Evolutionary conservation across 257 asterid species (phyloP).

Genomic region (Mentha longifolia): DNA sequence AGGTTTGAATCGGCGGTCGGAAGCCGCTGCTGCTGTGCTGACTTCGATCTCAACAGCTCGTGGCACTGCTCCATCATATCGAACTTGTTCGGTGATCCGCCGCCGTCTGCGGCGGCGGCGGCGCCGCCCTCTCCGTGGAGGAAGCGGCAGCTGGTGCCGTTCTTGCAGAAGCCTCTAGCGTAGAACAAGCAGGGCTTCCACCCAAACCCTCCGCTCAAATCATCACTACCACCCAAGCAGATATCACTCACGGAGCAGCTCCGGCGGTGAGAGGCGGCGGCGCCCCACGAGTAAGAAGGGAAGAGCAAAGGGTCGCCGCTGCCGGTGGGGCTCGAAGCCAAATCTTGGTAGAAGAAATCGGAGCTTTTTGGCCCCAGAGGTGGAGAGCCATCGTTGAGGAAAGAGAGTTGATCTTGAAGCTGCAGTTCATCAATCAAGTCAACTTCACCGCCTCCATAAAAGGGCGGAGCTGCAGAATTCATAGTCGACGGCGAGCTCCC

Average conservation of each 20-base stretch:
- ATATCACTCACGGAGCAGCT: constrained; percentile 71
- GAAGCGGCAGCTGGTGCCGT: constrained; percentile 67
- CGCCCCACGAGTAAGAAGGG: constrained; percentile 46
- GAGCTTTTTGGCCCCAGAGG: constrained; percentile 45
- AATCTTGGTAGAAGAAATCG: constrained; percentile 49
- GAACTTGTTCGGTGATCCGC: constrained; percentile 53
- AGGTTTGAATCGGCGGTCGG: constrained; percentile 39
- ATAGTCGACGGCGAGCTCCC: constrained; percentile 42
- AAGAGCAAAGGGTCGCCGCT: constrained; percentile 36
- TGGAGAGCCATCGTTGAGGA: constrained; percentile 59
- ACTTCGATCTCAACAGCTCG: constrained; percentile 57
- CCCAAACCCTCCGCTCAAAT: constrained; percentile 52
- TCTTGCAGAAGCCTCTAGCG: constrained; percentile 77
- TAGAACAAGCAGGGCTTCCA: constrained; percentile 77
- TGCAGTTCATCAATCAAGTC: constrained; percentile 75
- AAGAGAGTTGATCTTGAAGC: constrained; percentile 73
- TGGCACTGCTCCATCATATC: constrained; percentile 69
- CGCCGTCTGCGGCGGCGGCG: constrained; percentile 37
- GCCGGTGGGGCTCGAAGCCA: constrained; percentile 44
- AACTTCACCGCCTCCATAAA: constrained; percentile 46
- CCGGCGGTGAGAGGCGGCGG: constrained; percentile 51
- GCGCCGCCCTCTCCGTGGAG: constrained; percentile 57
- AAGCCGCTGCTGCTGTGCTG: constrained; percentile 44
- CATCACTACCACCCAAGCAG: constrained; percentile 53
- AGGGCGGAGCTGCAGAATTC: constrained; percentile 62